Base-by-base conservation (phyloP, 768 basidiomycete species). In the Porphyrellus cyaneotinctus region DNA sequence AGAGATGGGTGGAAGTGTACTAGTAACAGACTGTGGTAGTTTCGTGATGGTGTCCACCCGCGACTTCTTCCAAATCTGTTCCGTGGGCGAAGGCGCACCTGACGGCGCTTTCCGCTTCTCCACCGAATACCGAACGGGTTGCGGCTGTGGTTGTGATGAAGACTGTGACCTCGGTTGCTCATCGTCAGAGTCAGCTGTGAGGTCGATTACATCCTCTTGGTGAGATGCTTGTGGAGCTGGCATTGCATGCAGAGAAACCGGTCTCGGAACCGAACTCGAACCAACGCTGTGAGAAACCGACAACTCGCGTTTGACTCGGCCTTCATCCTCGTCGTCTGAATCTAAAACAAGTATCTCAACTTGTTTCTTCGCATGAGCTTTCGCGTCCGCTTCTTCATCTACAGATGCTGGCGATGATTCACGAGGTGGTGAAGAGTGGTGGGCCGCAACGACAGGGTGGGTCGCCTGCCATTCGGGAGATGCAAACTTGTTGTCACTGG, bases 401-500 rank as follows among this genome's bases (percentile, higher is more conserved):
- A 49, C 66, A 43, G 65, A 71, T 50, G 54, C 61, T 49, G 54
- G 57, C 49, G 69, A 65, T 50, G 56, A 61, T 41, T 49, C 54
- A 26, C 62, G 62, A 32, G 72, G 66, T 30, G 74, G 61, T n/a
- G 69, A 57, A 20, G 63, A 52, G 14, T 63, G 47, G 42, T 64
- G 60, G 8, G 60, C 50, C 9, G 53, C 56, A 5, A 63, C 54
- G 18, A 68, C 67, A 13, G 80, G 75, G 66, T 87, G 82, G 0
- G 69, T 59, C 39, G 77, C 76, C 58, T 78, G 81, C 93, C 94
- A 97, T 28, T 68, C 72, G 2, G 73, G 61, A 18, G 91, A 93
- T 2, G 82, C 92, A 62, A 81, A 88, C 69, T 88, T 91, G 73
- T 88, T 80, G 70, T 98, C 93, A 17, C 80, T 73, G 1, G 93